Conservation (phyloP, 805 yeast species). For the Monosporozyma siamensis region DNA sequence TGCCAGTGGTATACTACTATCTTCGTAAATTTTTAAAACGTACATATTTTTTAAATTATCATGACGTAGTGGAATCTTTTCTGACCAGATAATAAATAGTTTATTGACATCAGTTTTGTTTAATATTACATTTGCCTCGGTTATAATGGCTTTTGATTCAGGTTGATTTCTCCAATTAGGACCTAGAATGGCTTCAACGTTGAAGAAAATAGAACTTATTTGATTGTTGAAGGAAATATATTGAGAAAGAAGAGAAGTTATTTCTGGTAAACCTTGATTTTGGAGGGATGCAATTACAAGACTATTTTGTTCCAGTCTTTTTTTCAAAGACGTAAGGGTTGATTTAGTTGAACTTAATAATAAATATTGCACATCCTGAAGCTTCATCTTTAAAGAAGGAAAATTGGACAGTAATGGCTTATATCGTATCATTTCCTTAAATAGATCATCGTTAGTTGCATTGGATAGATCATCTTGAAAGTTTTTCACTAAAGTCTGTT, state of each 20-base stretch:
- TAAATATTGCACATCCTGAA: constrained; percentile 49
- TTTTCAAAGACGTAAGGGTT: constrained; percentile 39
- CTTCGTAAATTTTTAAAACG: background rate
- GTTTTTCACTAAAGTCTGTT: constrained; percentile 35
- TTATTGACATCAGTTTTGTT: constrained; percentile 37
- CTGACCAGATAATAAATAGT: constrained; percentile 43
- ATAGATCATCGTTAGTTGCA: constrained; percentile 39
- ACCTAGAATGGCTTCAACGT: constrained; percentile 47
- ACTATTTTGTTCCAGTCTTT: constrained; percentile 20
- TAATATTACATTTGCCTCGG: constrained; percentile 39
- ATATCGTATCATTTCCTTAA: constrained; percentile 41
- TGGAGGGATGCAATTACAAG: constrained; percentile 8
- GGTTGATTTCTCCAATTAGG: constrained; percentile 51
- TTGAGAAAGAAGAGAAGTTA: constrained; percentile 46
- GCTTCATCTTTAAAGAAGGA: constrained; percentile 47
- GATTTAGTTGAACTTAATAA: constrained; percentile 40
- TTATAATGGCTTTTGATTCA: constrained; percentile 56
- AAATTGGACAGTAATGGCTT: constrained; percentile 38
- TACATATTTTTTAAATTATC: background rate
- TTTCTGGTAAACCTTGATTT: constrained; percentile 33
- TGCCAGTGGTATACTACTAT: background rate
- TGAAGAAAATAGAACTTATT: constrained; percentile 33
- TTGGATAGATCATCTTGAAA: constrained; percentile 33
- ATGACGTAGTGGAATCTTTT: constrained; percentile 1
- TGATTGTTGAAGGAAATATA: constrained; percentile 41